phyloP scores from a whole-genome alignment of 352 stramenopile genomes.

The Thalassiosira ordinaria region DNA sequence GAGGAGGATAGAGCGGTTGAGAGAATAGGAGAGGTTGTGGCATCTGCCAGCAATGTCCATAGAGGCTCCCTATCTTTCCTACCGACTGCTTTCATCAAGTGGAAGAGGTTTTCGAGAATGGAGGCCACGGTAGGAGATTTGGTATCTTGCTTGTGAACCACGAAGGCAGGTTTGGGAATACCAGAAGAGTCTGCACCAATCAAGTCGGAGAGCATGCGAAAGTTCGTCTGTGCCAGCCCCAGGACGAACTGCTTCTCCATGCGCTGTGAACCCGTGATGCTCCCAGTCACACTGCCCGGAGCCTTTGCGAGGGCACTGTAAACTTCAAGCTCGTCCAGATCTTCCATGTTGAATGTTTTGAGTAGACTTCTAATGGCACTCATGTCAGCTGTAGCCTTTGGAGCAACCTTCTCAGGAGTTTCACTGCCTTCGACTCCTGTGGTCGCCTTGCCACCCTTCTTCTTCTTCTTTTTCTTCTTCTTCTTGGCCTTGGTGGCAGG shows the following conservation, averaged over 20 bases:
- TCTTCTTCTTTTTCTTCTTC: constrained; percentile 2
- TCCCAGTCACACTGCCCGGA: neutral
- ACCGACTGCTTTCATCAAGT: neutral
- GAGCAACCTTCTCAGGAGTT: neutral
- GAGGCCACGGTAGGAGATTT: neutral
- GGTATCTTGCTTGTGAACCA: neutral
- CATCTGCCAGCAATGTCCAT: neutral
- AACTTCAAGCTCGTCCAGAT: neutral
- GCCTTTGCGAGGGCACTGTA: neutral
- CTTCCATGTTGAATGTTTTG: neutral
- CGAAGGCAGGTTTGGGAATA: neutral
- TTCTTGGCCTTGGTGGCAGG: neutral
- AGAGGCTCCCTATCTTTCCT: neutral
- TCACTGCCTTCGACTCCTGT: no score
- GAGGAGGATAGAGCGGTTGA: neutral
- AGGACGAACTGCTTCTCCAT: neutral
- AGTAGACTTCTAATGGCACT: neutral
- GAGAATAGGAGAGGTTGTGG: constrained; percentile 3
- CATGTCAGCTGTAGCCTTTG: neutral
- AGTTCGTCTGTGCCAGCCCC: neutral
- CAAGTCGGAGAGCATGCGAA: neutral
- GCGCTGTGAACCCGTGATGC: neutral
- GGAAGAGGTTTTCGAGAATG: neutral
- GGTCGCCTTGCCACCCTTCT: no score
- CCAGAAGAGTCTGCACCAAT: neutral